A percentile compares a stretch with the other conserved stretches of the same genome.
phyloP scores from a whole-genome alignment of 192 early-diverging fungal genomes.

The Backusella macrospora region DNA sequence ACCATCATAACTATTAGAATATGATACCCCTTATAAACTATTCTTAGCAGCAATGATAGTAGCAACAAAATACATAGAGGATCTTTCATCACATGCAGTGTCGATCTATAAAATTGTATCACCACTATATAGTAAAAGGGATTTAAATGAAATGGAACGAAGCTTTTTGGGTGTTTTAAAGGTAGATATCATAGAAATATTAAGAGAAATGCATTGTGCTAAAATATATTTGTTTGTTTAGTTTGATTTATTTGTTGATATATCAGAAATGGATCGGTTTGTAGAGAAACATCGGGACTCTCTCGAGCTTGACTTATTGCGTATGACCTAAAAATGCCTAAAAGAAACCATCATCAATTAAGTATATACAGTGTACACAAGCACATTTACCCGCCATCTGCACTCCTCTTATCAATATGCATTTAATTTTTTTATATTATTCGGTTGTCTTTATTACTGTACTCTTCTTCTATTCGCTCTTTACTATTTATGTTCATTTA shows the following conservation, averaged over 20 bases:
- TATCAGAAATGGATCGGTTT: conserved; percentile 31
- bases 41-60: conserved; percentile 41
- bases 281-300: conserved; percentile 30
- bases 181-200: conserved; percentile 11
- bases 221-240: conserved; percentile 17
- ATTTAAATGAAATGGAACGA: conserved; percentile 41
- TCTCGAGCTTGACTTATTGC: conserved; percentile 26
- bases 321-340: background rate
- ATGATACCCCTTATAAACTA: conserved; percentile 41
- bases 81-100: conserved; percentile 26
- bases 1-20: conserved; percentile 14
- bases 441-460: background rate
- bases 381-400: background rate
- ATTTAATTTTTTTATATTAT: background rate
- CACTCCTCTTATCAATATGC: background rate
- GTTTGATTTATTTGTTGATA: conserved; percentile 38
- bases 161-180: conserved; percentile 39
- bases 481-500: conserved; percentile 2
- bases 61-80: conserved; percentile 39
- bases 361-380: background rate
- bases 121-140: conserved; percentile 28
- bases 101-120: conserved; percentile 35
- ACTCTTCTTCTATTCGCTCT: conserved; percentile 5
- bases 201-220: background rate
- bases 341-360: background rate